Evolutionary conservation across 2,329 filamentous ascomycete genomes (phyloP), one percentile per base, ranked within the genome.

Genomic region (Phialophora expanda): DNA sequence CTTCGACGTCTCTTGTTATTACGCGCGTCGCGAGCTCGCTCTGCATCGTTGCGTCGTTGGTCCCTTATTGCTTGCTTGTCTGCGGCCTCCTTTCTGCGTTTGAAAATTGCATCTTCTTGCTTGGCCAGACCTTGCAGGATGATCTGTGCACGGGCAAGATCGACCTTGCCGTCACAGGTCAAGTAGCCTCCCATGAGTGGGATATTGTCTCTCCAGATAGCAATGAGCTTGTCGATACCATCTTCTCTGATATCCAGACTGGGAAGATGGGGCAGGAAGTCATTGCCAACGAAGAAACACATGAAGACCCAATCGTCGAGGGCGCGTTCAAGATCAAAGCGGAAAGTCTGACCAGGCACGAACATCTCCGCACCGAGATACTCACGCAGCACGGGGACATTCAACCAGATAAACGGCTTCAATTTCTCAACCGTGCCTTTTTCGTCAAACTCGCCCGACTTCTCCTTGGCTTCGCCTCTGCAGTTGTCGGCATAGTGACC

Each of bases 271-370:
- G 95, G 95, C 72, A 99, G 81, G 81, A 99, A 99, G 82, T 99
- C 96, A 78, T 99, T 99, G 71, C 94, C 94, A 64, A 98, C 94
- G 76, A 98, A 98, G 81, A 96, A 98, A 80, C 94, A 98, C 88
- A 98, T 95, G 78, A 98, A 98, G 14, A 98, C 92, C 95, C 94
- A 98, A 76, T 98, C 94, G 78, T 98, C 95, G 66, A 98, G 86
- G 28, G 93, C 93, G 70, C 95, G 89, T 79, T 99, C 95, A 53
- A 99, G 84, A 76, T 99, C 93, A 78, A 96, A 98, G 62, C 87
- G 86, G 79, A 98, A 98, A 1, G 89, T 89, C 71, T 97, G 86
- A 63, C 88, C 86, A 20, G 92, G 89, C 38, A 97, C 89, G 74
- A 90, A 86, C 73, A 99, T 87, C 79, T 99, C 95, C 59, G 92